Base-by-base conservation (phyloP, 345 rosid species). In the Hypericum androsaemum region DNA sequence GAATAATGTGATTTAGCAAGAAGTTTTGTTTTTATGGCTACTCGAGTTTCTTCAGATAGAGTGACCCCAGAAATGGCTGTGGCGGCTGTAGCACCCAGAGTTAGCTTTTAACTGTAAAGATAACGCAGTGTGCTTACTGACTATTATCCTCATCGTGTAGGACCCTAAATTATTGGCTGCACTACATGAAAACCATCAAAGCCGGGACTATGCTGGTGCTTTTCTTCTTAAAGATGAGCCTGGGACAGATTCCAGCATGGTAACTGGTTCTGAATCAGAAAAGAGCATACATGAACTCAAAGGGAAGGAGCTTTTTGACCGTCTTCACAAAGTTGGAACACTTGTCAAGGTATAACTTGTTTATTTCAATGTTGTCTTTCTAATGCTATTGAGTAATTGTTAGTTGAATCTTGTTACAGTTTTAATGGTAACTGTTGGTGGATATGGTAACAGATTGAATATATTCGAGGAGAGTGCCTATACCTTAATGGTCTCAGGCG, bases 201-300 rank as follows among this genome's bases (percentile, higher is more conserved):
- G n/a, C n/a, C n/a, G n/a, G n/a, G 99, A 62, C 97, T 92, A 92
- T 74, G 89, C 90, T 13, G 95, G 99, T 49, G 94, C 99, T 17
- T 88, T 92, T 76, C 97, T 92, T 74, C 64, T 92, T 37, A 88
- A 92, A 77, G 97, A 92, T 72, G 94, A 82, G 55, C 71, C 82
- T 6, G 86, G 74, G 47, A 58, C 77, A 63, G 97, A 88, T 75
- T 66, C 95, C 59, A 74, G 68, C 54, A 45, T 65, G 50, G 77
- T 76, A 66, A 66, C 89, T 45, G 73, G 73, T 57, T 59, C 85
- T 47, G 95, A 88, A 47, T 39, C 78, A 35, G 97, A 88, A 43
- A 92, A 88, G 78, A 78, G 63, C 56, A 64, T 76, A 15, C 59
- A 58, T 49, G 90, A 81, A 8, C 71, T 92, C 35, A 85, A 80